Percentiles rank a stretch among this genome's conserved stretches.
These are phyloP conservation scores for Leccinum holopus DNA, from an alignment of 1,284 basidiomycete species.

Conservation along the genomic window DNA sequence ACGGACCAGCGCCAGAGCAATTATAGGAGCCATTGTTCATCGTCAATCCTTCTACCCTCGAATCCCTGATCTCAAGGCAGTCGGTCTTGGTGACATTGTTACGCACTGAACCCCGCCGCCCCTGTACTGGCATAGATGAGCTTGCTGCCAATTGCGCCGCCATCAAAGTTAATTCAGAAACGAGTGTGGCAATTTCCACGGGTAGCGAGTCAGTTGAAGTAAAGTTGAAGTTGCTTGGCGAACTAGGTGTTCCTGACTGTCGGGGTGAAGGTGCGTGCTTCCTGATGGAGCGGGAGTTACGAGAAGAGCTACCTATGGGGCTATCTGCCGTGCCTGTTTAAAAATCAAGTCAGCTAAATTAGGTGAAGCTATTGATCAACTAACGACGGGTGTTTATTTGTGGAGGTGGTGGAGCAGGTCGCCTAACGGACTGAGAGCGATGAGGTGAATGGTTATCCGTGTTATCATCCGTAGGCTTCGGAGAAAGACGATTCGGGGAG, in stretches of 20 bases:
- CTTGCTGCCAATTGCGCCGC: not conserved
- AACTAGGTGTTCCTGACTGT: not conserved
- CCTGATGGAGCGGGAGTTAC: conserved; percentile 4
- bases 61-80: conserved; percentile 5
- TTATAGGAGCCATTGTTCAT: conserved; percentile 14
- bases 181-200: not conserved
- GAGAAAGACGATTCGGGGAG: not conserved
- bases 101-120: not conserved
- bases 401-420: conserved; percentile 14
- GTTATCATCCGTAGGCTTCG: not conserved
- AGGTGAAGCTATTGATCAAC: not conserved
- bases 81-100: conserved; percentile 4
- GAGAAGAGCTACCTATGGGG: not conserved
- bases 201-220: not conserved
- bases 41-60: conserved; percentile 13
- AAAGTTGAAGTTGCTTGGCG: not conserved
- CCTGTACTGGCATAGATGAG: not conserved
- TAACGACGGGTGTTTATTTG: not conserved
- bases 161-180: not conserved
- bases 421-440: conserved; percentile 6
- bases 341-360: not conserved
- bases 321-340: not conserved
- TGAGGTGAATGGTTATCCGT: not conserved
- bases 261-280: conserved; percentile 13
- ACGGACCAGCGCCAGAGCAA: conserved; percentile 18